Evolutionary conservation across 148 eudicot species (phyloP).

Genomic region (Bassia scoparia): DNA sequence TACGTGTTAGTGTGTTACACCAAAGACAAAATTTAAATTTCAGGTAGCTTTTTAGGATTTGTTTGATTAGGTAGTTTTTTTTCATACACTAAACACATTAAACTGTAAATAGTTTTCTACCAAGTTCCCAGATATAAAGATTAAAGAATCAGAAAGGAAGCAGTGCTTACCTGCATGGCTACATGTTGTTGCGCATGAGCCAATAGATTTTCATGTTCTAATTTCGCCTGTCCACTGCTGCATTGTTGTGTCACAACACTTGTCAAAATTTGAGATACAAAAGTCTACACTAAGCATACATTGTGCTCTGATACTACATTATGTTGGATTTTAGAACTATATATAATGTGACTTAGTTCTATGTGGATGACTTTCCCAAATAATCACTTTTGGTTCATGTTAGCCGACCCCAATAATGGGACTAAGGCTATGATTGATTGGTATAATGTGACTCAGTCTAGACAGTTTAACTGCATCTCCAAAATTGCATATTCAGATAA

Average conservation of each 20-base stretch:
- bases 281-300: background rate
- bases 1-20: too few species aligned
- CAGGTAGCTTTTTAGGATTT: too few species aligned
- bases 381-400: too few species aligned
- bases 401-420: too few species aligned
- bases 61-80: too few species aligned
- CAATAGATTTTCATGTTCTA: constrained; percentile 70
- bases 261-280: constrained; percentile 7
- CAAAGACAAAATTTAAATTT: too few species aligned
- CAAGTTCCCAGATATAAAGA: background rate
- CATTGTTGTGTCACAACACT: constrained; percentile 13
- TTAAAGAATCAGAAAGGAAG: background rate
- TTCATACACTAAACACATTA: too few species aligned
- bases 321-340: too few species aligned
- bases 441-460: background rate
- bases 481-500: background rate
- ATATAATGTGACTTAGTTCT: too few species aligned
- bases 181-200: constrained; percentile 86
- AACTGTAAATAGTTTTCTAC: too few species aligned
- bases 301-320: background rate
- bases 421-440: too few species aligned
- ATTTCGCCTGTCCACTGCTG: constrained; percentile 61
- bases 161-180: constrained; percentile 63
- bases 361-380: too few species aligned
- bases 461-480: background rate